Percentiles rank a stretch among this genome's conserved stretches.
phyloP scores from a whole-genome alignment of 768 basidiomycete genomes.

The Lactarius trivialis region DNA sequence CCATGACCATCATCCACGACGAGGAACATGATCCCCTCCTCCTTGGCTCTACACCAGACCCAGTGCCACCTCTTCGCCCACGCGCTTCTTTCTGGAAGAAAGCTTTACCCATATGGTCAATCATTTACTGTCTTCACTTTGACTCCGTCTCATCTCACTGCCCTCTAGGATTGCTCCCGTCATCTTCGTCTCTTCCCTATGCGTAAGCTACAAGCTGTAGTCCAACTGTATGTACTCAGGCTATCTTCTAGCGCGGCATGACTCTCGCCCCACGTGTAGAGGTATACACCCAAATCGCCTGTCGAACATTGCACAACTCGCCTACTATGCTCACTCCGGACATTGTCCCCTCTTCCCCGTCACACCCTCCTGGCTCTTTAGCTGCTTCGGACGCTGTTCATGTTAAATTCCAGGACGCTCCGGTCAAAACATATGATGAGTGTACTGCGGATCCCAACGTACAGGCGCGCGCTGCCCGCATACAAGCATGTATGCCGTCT shows the following conservation, averaged over 20 bases:
- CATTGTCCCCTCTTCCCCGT: background rate
- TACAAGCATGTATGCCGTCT: conserved; percentile 22
- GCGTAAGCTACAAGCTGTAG: conserved; percentile 7
- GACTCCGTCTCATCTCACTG: background rate
- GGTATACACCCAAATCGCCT: conserved; percentile 23
- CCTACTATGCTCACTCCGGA: background rate
- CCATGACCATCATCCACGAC: background rate
- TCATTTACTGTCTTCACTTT: background rate
- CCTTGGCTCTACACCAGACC: background rate
- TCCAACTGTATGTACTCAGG: background rate
- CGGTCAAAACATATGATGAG: conserved; percentile 10
- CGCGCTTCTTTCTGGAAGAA: conserved; percentile 5
- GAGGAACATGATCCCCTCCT: conserved; percentile 18
- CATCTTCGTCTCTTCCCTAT: conserved; percentile 21
- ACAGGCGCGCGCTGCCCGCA: conserved; percentile 24
- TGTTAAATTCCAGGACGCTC: conserved; percentile 7
- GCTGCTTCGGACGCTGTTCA: background rate
- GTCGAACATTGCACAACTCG: conserved; percentile 15
- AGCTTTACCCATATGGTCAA: conserved; percentile 15
- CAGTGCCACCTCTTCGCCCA: background rate
- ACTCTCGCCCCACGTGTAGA: conserved; percentile 23
- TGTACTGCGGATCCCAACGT: conserved; percentile 21
- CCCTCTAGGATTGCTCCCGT: conserved; percentile 21
- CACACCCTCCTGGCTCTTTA: background rate
- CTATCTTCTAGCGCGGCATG: conserved; percentile 17